phyloP scores from a whole-genome alignment of 495 filamentous ascomycete genomes.

The Xylaria curta region DNA sequence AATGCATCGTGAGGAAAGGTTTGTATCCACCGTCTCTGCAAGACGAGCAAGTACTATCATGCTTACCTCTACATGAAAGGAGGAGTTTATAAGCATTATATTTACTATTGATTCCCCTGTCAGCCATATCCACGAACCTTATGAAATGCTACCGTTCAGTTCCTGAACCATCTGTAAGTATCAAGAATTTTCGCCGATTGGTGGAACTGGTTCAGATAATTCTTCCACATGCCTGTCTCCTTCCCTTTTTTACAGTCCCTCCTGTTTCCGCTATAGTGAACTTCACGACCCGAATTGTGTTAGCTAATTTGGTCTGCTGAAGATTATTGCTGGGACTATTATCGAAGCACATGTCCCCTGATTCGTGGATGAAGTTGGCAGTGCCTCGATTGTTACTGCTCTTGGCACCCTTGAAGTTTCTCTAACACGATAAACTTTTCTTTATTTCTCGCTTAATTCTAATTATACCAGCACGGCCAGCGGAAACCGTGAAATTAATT shows the following conservation, averaged over 20 bases:
- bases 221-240: background rate
- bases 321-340: background rate
- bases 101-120: background rate
- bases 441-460: background rate
- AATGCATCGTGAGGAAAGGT: background rate
- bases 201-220: background rate
- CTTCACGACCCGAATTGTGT: background rate
- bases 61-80: too few relatives aligned
- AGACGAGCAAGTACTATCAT: background rate
- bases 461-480: too few relatives aligned
- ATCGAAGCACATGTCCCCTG: background rate
- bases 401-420: background rate
- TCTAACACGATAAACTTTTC: background rate
- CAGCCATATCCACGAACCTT: background rate
- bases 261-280: background rate
- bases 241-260: background rate
- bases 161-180: background rate
- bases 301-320: background rate
- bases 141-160: background rate
- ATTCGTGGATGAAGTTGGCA: background rate
- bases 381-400: background rate
- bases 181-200: slow-evolving; percentile 2
- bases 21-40: background rate
- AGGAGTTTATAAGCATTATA: background rate
- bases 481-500: background rate